Evolutionary conservation across 768 basidiomycete genomes (phyloP).

Genomic region (Podaxis pistillaris): DNA sequence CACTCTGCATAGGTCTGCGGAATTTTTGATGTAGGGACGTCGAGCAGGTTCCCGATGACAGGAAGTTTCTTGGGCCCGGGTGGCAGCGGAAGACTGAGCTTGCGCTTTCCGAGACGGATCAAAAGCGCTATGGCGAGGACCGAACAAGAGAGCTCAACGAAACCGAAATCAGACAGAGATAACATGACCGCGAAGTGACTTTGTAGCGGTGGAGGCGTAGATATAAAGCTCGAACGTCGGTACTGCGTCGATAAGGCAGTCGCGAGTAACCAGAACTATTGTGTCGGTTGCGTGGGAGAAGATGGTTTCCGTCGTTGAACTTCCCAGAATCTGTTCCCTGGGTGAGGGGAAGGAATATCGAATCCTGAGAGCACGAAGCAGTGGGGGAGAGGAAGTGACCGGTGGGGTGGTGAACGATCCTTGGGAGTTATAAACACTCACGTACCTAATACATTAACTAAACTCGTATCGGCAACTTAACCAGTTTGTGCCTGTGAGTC

Average conservation of each 20-base stretch:
- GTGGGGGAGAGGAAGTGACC: too few species aligned
- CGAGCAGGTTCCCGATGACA: slow-evolving; percentile 26
- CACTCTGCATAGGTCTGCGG: slow-evolving; percentile 26
- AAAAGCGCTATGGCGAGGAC: background rate
- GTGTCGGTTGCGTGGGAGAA: background rate
- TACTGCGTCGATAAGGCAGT: too few species aligned
- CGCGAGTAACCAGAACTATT: background rate
- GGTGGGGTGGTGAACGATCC: too few species aligned
- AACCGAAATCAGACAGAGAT: background rate
- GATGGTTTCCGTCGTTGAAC: background rate
- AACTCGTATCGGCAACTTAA: too few species aligned
- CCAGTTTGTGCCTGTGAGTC: too few species aligned
- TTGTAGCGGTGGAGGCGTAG: background rate
- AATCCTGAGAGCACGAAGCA: too few species aligned
- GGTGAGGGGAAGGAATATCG: too few species aligned
- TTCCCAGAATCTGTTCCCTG: background rate
- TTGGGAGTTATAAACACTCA: too few species aligned
- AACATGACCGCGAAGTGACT: background rate
- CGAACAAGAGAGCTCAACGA: background rate
- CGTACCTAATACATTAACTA: too few species aligned
- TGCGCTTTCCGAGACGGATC: background rate
- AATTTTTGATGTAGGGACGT: slow-evolving; percentile 19
- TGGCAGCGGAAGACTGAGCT: slow-evolving; percentile 20
- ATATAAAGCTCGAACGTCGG: background rate
- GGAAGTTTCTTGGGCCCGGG: slow-evolving; percentile 28